Evolutionary conservation across 1,284 basidiomycete species (phyloP).

Genomic region (Moesziomyces sp.): DNA sequence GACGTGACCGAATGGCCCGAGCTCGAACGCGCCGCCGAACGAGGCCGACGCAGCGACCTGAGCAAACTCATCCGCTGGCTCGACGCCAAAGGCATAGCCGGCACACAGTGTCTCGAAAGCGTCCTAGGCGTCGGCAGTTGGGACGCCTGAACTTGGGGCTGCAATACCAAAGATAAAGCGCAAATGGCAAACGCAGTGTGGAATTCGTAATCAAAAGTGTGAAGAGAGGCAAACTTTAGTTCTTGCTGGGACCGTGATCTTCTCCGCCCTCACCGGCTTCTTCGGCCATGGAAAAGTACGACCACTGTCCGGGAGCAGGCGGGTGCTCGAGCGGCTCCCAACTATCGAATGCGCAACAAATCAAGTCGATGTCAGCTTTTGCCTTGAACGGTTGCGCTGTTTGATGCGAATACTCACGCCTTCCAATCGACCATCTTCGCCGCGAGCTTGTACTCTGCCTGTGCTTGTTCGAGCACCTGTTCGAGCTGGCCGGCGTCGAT

Average conservation of each 20-base stretch:
- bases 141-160: constrained; percentile 4
- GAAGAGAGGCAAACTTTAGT: neutral
- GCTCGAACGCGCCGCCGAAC: constrained; percentile 18
- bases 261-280: constrained; percentile 62
- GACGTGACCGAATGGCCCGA: constrained; percentile 51
- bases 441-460: constrained; percentile 82
- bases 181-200: neutral
- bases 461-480: constrained; percentile 82
- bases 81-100: constrained; percentile 21
- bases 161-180: neutral
- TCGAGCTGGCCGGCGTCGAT: constrained; percentile 73
- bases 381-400: too few species aligned
- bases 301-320: constrained; percentile 85
- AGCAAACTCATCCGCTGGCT: constrained; percentile 40
- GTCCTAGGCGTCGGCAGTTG: constrained; percentile 34
- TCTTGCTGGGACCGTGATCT: constrained; percentile 37
- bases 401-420: constrained; percentile 76
- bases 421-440: constrained; percentile 94
- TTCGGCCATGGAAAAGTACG: constrained; percentile 73
- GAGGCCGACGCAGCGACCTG: constrained; percentile 43
- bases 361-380: too few species aligned
- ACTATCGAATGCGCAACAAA: constrained; percentile 69
- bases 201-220: neutral
- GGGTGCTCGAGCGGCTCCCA: constrained; percentile 88
- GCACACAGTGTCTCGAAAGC: constrained; percentile 19